Evolutionary conservation across 2,329 filamentous ascomycete genomes (phyloP).

Genomic region (Diaporthe eres): DNA sequence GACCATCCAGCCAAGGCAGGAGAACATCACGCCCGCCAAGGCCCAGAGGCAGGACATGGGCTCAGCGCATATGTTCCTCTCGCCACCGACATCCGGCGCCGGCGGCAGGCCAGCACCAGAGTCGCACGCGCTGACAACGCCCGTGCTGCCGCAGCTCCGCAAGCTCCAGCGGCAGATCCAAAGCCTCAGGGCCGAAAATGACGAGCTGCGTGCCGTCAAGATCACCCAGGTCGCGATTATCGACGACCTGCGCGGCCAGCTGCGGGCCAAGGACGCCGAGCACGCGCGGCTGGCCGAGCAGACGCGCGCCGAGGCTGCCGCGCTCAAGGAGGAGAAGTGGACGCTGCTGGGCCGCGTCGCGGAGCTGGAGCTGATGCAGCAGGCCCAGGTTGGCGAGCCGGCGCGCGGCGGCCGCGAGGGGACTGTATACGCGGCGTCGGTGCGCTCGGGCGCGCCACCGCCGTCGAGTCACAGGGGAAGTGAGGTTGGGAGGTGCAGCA

Average conservation of each 20-base stretch:
- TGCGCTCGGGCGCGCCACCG: background rate
- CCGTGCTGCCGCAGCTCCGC: slow-evolving; percentile 2
- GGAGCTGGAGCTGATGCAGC: slow-evolving; percentile 26
- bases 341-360: slow-evolving; percentile 31
- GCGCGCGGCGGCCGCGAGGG: background rate
- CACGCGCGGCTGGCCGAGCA: slow-evolving; percentile 21
- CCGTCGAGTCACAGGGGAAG: background rate
- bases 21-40: background rate
- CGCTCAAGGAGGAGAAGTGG: slow-evolving; percentile 36
- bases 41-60: background rate
- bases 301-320: slow-evolving; percentile 29
- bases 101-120: background rate
- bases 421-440: background rate
- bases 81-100: background rate
- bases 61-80: background rate
- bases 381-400: too few species aligned
- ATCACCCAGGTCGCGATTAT: slow-evolving; percentile 23
- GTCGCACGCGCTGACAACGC: background rate
- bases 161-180: slow-evolving; percentile 32
- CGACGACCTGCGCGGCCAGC: slow-evolving; percentile 24
- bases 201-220: slow-evolving; percentile 21
- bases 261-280: slow-evolving; percentile 31
- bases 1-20: background rate
- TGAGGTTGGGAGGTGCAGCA: background rate
- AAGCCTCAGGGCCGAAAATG: background rate